Evolutionary conservation across 768 basidiomycete genomes (phyloP), one percentile per base, ranked within the genome.

Genomic region (Pisolithus sp.): DNA sequence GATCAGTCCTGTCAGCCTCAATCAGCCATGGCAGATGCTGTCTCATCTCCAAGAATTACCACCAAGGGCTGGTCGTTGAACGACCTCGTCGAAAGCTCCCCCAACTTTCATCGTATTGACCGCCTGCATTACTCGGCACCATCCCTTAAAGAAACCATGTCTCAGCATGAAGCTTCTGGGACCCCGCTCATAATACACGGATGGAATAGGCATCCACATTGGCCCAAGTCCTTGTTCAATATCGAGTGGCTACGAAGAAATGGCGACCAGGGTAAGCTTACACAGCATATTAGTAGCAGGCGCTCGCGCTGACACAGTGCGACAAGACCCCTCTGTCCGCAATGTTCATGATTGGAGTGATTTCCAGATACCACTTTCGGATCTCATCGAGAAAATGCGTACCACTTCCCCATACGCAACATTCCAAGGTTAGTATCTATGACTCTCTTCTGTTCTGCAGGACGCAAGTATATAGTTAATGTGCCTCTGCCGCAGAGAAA

Each of bases 291-390:
- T 48, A 18, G 17, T 21, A 21, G 15, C 13, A 13, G 15, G 4
- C n/a, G 10, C 39, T 50, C 23, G 50, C 38, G 38, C 53, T 54
- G 30, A 70, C 34, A 5, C 39, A 24, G 21, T n/a, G 23, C 20
- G n/a, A 26, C 15, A 51, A 87, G 86, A 74, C 10, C 77, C 85
- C 21, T 63, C 63, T 18, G 85, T 79, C 26, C 79, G 89, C 30
- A 85, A 92, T 54, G 69, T 90, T 7, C 76, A 79, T 55, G 70
- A 76, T 48, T 71, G 81, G 64, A 62, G 63, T 7, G 89, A 92
- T 65, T 69, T 59, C 28, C 65, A 64, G 4, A 73, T 89, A 42
- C 52, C 75, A 0, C 56, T 89, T 15, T 49, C 63, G 0, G 79
- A 82, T 2, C 83, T 87, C 54, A 69, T 89, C 20, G 60, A 67